Conservation (phyloP, 106 monocot genomes). For the Dendrobium officinale region DNA sequence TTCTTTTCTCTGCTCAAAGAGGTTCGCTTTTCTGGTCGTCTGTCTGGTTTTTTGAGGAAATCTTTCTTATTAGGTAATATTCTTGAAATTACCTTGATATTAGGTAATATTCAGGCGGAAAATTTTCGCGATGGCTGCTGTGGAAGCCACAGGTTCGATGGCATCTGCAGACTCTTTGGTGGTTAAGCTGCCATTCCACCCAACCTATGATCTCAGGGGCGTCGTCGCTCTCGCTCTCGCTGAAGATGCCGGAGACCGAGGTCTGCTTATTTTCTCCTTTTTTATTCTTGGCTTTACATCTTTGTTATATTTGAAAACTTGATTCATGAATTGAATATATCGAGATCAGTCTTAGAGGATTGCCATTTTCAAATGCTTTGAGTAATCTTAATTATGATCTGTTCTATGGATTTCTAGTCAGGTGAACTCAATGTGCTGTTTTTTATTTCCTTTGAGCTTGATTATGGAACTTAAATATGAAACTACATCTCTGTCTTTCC, state of each 20-base stretch:
- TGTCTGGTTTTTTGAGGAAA: background rate
- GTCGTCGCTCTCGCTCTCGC: constrained; percentile 75
- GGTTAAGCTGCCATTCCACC: constrained; percentile 74
- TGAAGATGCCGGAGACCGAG: constrained; percentile 90
- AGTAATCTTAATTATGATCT: background rate
- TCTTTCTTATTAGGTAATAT: background rate
- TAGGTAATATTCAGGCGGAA: constrained; percentile 14
- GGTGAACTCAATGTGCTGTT: background rate
- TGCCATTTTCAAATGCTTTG: background rate
- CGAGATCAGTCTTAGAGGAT: background rate
- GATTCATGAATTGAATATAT: background rate
- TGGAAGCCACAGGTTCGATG: background rate
- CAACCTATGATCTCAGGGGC: constrained; percentile 85
- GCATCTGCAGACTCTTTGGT: constrained; percentile 20
- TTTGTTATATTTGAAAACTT: background rate
- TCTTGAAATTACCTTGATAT: background rate
- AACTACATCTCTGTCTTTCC: background rate
- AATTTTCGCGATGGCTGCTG: constrained; percentile 18
- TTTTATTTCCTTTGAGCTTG: background rate
- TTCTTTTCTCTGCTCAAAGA: background rate
- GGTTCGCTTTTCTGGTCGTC: background rate
- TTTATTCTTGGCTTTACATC: background rate
- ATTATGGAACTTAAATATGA: background rate
- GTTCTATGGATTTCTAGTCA: background rate
- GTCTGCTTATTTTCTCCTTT: constrained; percentile 15